Percentiles rank a stretch among this genome's conserved stretches.
phyloP scores from a whole-genome alignment of 2,329 filamentous ascomycete genomes.

The Aspergillus neotritici region DNA sequence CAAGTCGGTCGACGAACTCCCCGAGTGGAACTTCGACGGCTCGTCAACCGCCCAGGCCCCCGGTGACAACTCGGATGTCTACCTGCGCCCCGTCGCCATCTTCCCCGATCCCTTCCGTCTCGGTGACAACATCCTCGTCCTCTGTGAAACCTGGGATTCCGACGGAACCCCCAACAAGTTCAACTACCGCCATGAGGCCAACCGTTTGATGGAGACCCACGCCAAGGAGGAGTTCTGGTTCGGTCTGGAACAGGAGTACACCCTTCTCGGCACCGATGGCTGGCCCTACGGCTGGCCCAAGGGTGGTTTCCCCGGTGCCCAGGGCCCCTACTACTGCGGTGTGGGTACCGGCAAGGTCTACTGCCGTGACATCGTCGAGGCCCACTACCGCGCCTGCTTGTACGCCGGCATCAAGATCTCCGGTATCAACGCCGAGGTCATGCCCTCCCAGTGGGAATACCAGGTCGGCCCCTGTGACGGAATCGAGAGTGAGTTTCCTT shows the following conservation, averaged over 20 bases:
- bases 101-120: constrained; percentile 89
- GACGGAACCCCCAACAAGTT: constrained; percentile 96
- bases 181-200: constrained; percentile 93
- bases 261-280: constrained; percentile 75
- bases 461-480: constrained; percentile 87
- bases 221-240: constrained; percentile 87
- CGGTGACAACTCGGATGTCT: constrained; percentile 94
- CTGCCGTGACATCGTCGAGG: constrained; percentile 95
- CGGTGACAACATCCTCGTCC: constrained; percentile 86
- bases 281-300: constrained; percentile 90
- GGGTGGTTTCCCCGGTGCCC: constrained; percentile 83
- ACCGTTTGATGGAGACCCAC: constrained; percentile 83
- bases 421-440: constrained; percentile 98
- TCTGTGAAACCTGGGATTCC: constrained; percentile 88
- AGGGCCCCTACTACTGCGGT: constrained; percentile 97
- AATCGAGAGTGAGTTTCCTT: constrained; percentile 69
- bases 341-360: constrained; percentile 95
- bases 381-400: constrained; percentile 84
- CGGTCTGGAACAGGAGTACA: constrained; percentile 97
- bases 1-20: constrained; percentile 57
- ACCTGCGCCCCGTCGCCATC: constrained; percentile 83
- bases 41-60: constrained; percentile 89
- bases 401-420: constrained; percentile 90
- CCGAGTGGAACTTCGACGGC: constrained; percentile 80
- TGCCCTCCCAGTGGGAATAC: constrained; percentile 98